phyloP scores from a whole-genome alignment of 225 moss, liverwort and hornwort genomes.

The Pseudoscleropodium purum region DNA sequence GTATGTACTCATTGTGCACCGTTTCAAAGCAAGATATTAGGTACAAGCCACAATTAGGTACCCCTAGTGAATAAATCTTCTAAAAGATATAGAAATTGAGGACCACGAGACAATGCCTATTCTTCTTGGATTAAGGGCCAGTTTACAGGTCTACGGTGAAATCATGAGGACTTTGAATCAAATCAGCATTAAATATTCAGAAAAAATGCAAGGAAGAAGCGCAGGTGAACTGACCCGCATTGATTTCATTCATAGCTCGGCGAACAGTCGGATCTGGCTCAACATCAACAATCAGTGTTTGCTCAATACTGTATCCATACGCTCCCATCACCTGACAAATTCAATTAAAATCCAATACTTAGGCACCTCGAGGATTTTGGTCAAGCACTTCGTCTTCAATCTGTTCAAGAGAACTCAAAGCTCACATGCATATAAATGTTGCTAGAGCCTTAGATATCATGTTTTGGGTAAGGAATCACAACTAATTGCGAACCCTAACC shows the following conservation, averaged over 20 bases:
- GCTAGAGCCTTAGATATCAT: not conserved
- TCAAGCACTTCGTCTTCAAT: not conserved
- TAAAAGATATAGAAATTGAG: no score
- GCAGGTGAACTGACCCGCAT: conserved; percentile 54
- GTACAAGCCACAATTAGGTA: not conserved
- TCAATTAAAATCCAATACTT: not conserved
- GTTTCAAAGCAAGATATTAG: not conserved
- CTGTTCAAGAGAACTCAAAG: not conserved
- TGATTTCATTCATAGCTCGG: conserved; percentile 98
- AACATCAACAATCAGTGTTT: conserved; percentile 90
- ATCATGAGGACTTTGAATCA: not conserved
- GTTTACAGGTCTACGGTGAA: not conserved
- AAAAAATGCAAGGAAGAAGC: not conserved
- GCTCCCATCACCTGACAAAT: conserved; percentile 76
- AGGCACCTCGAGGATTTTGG: not conserved
- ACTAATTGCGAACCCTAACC: not conserved
- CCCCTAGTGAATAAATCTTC: not conserved
- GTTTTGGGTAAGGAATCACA: not conserved
- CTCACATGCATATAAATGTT: not conserved
- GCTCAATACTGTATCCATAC: conserved; percentile 89
- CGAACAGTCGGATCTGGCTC: conserved; percentile 80
- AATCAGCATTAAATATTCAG: not conserved
- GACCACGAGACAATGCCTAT: not conserved
- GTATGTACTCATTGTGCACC: not conserved
- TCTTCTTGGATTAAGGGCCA: not conserved